Evolutionary conservation across 768 basidiomycete species (phyloP).

Genomic region (Naganishia vishniacii): DNA sequence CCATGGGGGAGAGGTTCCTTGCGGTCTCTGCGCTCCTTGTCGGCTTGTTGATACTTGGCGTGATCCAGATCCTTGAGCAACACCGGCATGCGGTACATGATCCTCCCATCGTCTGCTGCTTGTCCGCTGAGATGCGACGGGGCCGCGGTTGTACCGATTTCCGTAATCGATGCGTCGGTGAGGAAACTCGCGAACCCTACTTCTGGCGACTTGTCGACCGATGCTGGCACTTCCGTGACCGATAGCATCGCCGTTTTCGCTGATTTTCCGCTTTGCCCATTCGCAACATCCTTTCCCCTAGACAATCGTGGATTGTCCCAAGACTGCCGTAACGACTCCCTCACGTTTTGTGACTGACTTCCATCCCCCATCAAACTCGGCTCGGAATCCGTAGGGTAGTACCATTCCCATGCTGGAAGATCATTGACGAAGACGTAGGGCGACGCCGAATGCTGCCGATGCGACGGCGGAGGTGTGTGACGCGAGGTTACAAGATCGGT

Average conservation of each 20-base stretch:
- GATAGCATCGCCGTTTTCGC: neutral
- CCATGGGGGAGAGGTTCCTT: neutral
- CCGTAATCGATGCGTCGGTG: neutral
- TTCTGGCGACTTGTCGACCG: neutral
- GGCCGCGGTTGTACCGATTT: neutral
- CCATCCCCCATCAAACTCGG: neutral
- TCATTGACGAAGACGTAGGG: constrained; percentile 7
- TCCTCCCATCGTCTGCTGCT: neutral
- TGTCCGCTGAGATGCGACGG: neutral
- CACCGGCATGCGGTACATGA: constrained; percentile 3
- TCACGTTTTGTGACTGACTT: neutral
- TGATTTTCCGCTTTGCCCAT: neutral
- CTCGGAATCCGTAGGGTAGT: neutral
- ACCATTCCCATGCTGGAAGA: constrained; percentile 16
- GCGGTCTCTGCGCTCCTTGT: no score
- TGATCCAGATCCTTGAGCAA: constrained; percentile 4
- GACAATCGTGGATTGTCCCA: neutral
- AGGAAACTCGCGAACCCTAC: constrained; percentile 1
- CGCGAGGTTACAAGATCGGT: neutral
- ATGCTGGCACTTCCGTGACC: neutral
- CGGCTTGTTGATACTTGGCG: neutral
- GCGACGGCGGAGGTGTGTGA: neutral
- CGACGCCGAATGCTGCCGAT: neutral
- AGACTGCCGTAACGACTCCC: constrained; percentile 7
- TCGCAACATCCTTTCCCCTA: no score